These are phyloP conservation scores for Mycena vitilis DNA, from an alignment of 768 basidiomycete genomes.

Conservation along the genomic window DNA sequence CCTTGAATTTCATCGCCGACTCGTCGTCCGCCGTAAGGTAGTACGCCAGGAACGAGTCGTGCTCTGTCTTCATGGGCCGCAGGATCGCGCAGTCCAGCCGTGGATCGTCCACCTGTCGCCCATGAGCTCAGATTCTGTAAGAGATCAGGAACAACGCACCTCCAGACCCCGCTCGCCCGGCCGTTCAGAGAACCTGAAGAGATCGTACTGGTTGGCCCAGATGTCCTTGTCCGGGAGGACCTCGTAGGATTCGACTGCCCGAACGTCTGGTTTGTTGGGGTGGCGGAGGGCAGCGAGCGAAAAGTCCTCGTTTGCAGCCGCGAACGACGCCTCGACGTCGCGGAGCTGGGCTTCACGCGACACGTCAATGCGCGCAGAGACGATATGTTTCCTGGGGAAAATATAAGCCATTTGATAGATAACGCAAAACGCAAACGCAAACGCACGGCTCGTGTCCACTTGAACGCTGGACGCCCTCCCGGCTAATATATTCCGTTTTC, in stretches of 20 bases:
- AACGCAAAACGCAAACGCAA: constrained; percentile 32
- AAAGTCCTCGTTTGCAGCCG: constrained; percentile 68
- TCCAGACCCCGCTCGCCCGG: constrained; percentile 83
- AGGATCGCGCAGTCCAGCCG: constrained; percentile 88
- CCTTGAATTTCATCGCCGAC: constrained; percentile 74
- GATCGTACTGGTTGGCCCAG: constrained; percentile 91
- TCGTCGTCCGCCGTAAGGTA: constrained; percentile 85
- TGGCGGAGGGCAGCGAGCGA: constrained; percentile 72
- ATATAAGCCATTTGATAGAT: not conserved
- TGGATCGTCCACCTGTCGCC: constrained; percentile 74
- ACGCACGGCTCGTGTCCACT: constrained; percentile 68
- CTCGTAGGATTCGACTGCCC: constrained; percentile 84
- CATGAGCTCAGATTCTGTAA: not conserved
- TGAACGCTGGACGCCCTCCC: constrained; percentile 61
- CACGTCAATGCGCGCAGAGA: constrained; percentile 69
- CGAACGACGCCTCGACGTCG: constrained; percentile 84
- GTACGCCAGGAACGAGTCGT: constrained; percentile 89
- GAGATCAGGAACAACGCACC: constrained; percentile 52
- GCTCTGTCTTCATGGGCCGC: constrained; percentile 88
- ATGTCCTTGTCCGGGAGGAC: constrained; percentile 86
- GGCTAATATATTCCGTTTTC: constrained; percentile 89
- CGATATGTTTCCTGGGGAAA: constrained; percentile 58
- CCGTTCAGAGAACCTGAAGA: constrained; percentile 87
- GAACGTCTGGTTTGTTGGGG: constrained; percentile 81
- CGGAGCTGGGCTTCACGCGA: constrained; percentile 80